Evolutionary conservation across 2,329 filamentous ascomycete genomes (phyloP).

Genomic region (Xylariaceae sp.): DNA sequence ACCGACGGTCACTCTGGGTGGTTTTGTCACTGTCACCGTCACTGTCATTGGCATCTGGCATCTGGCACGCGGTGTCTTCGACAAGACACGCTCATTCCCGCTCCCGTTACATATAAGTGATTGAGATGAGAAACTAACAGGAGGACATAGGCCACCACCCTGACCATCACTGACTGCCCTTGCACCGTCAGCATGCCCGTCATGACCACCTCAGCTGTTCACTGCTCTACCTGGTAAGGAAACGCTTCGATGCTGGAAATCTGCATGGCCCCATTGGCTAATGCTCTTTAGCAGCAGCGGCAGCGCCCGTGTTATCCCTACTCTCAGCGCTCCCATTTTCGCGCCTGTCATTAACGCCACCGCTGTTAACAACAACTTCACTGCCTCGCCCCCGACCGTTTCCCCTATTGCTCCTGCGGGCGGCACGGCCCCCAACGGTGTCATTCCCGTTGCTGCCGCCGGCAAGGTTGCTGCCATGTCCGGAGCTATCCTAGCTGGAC

Average conservation of each 20-base stretch:
- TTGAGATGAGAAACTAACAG: slow-evolving; percentile 26
- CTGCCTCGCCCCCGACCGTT: background rate
- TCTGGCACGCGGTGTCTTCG: background rate
- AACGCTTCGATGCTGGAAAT: background rate
- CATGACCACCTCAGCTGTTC: slow-evolving; percentile 45
- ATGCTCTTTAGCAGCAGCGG: slow-evolving; percentile 15
- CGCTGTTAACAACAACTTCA: slow-evolving; percentile 9
- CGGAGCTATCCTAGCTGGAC: slow-evolving; percentile 54
- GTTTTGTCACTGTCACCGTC: background rate
- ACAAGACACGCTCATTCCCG: background rate
- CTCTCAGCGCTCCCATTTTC: slow-evolving; percentile 32
- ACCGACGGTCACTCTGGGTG: background rate
- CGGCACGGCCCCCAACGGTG: slow-evolving; percentile 15
- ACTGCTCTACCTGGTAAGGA: slow-evolving; percentile 32
- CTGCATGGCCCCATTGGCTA: slow-evolving; percentile 10
- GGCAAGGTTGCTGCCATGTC: slow-evolving; percentile 52
- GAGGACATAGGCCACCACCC: slow-evolving; percentile 50
- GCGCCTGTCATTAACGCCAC: slow-evolving; percentile 19
- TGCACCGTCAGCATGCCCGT: slow-evolving; percentile 61
- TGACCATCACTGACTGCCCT: slow-evolving; percentile 67
- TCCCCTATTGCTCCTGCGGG: background rate
- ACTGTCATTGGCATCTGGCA: background rate
- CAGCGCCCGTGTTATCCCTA: slow-evolving; percentile 18
- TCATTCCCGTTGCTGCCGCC: slow-evolving; percentile 49
- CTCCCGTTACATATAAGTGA: background rate